phyloP scores from a whole-genome alignment of 208 protist genomes.

The Spongospora subterranea region DNA sequence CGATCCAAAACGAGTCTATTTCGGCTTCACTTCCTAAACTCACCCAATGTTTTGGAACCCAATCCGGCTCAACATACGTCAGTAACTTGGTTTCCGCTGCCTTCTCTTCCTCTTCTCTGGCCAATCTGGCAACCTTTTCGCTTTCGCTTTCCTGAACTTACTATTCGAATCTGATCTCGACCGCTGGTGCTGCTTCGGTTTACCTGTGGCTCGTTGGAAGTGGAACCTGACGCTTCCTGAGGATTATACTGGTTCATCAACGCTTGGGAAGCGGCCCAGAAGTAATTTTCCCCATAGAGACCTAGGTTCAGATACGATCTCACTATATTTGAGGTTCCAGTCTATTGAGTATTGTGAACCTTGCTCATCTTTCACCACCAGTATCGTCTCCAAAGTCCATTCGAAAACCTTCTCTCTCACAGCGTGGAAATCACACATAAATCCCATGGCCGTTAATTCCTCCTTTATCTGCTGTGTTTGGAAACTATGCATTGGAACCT shows the following conservation, averaged over 20 bases:
- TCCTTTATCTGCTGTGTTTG: neutral
- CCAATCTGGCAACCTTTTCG: neutral
- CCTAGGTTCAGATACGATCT: neutral
- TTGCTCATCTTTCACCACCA: constrained; percentile 24
- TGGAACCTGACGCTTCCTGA: neutral
- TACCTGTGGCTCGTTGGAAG: neutral
- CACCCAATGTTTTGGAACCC: neutral
- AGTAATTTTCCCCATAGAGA: constrained; percentile 47
- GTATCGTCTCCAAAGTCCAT: neutral
- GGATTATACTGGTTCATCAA: constrained; percentile 3
- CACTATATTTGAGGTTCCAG: neutral
- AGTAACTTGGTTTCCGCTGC: constrained; percentile 16
- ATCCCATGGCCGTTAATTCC: neutral
- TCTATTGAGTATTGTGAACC: too few relatives aligned
- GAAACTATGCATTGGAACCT: constrained; percentile 6
- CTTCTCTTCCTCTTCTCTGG: constrained; percentile 9
- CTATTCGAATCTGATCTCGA: neutral
- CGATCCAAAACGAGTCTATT: constrained; percentile 15
- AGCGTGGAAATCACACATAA: constrained; percentile 57
- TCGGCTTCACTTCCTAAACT: constrained; percentile 42
- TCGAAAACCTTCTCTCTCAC: neutral
- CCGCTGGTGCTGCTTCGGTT: neutral
- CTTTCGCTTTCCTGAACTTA: constrained; percentile 11
- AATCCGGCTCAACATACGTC: constrained; percentile 46
- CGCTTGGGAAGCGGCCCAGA: constrained; percentile 40